Evolutionary conservation across 768 basidiomycete species (phyloP), one percentile per base, ranked within the genome.

Genomic region (Pleurotus giganteus): DNA sequence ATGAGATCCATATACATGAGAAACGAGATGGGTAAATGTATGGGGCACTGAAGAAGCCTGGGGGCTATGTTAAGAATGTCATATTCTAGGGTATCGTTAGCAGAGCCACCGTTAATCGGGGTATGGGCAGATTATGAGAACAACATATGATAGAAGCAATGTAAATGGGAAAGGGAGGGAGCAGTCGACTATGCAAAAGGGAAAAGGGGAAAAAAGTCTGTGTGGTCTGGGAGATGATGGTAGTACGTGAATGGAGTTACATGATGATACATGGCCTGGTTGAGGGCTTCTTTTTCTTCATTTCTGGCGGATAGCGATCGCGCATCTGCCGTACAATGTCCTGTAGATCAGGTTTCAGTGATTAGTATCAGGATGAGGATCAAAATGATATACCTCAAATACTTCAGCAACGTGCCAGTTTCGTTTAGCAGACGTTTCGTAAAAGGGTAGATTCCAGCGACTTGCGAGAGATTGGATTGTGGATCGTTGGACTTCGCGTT

Each of bases 341-440:
- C 49, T 51, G 21, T 41, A n/a, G 34, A 50, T 50, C 29, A 37
- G n/a, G 34, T 34, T 50, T 21, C 49, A 23, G 34, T 50, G 23
- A 34, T 50, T 4, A 50, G 19, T 34, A 51, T 51, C 32, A 37
- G 11, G 49, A 50, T 34, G 32, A 15, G 4, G 23, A 37, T 13
- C 6, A 36, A 19, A 17, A 32, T 29, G 21, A 4, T 37, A 37
- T 51, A 51, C 49, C 61, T 88, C 84, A 65, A 93, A 93, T 15
- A 88, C 89, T 34, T 90, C 88, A 7, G 71, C 71, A 51, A 93
- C 78, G 60, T 92, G 83, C 89, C 88, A 90, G 63, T 91, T 85
- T 44, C 82, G 77, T 68, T 92, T 93, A 8, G 91, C 89, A n/a
- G 89, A 91, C 2, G 91, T 93, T 71, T 93, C 91, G 65, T 88